Evolutionary conservation across 208 protist genomes (phyloP), one percentile per base, ranked within the genome.

Genomic region (Leptomonas pyrrhocoris): DNA sequence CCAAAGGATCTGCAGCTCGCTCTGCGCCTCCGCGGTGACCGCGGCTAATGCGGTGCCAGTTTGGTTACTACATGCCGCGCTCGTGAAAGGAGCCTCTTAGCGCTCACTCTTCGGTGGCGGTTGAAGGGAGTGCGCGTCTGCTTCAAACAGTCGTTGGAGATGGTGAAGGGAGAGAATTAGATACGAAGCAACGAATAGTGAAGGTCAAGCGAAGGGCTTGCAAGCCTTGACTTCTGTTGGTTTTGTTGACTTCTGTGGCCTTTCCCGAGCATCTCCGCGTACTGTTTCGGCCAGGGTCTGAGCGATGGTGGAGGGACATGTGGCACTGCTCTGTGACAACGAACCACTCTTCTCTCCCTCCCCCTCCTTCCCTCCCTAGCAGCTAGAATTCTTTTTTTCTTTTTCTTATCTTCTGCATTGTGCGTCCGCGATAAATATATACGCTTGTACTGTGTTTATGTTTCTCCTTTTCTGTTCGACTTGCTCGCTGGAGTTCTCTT

Each of bases 1-100:
- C 95, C 97, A 50, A 99, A 99, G 84, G 99, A 99, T 75, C 95
- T 99, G 59, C 97, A 99, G 80, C 92, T 99, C 27, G 98, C 98
- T 28, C 73, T 98, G 62, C 92, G 98, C 64, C 99, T 99, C 63
- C 94, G 98, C 77, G 98, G 98, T 34, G 98, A 96, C 21, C 86
- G 84, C 36, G 18, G 68, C 23, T 94, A 79, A 55, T 9, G 27
- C 25, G 18, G 8, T 36, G 58, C 3, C 7, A 12, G 7, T 48
- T 48, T 21, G 11, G 7, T 48, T 3, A 6, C 16, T 53, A 4
- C 21, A 30, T 18, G 48, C 23, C 34, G 34, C 34, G 34, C 34
- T 38, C 7, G 34, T 12, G 7, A 12, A 9, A 9, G 3, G 34
- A 38, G 34, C 9, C 9, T 38, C 21, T 16, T 7, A 2, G 13